Percentiles rank a stretch among this genome's conserved stretches.
phyloP scores from a whole-genome alignment of 129 eudicot species.

The Centaurea solstitialis region DNA sequence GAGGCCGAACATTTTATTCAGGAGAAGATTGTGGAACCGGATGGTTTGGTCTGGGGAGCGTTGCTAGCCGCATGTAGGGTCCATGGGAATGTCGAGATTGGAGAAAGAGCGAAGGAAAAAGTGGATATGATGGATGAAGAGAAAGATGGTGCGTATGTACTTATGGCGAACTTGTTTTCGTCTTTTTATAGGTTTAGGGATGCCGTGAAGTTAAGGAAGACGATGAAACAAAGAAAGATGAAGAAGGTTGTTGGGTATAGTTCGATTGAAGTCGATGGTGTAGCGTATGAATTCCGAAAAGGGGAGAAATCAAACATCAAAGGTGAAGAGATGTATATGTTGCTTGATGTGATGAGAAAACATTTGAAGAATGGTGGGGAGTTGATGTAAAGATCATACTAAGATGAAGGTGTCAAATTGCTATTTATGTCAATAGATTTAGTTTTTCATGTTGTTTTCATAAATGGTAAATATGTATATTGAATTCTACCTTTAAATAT shows the following conservation, averaged over 20 bases:
- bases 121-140: conserved; percentile 35
- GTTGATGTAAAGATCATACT: neutral
- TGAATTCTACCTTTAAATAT: too few relatives aligned
- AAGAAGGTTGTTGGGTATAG: conserved; percentile 52
- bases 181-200: conserved; percentile 37
- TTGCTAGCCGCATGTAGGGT: conserved; percentile 53
- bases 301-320: conserved; percentile 46
- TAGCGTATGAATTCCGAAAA: conserved; percentile 49
- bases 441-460: neutral
- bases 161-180: conserved; percentile 49
- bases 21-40: conserved; percentile 38
- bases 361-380: conserved; percentile 21
- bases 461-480: too few relatives aligned
- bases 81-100: conserved; percentile 42
- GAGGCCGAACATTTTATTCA: conserved; percentile 46
- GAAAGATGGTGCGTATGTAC: conserved; percentile 41
- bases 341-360: conserved; percentile 31
- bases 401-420: neutral
- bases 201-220: conserved; percentile 33
- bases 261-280: conserved; percentile 44
- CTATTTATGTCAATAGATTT: neutral
- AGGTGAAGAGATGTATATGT: conserved; percentile 24
- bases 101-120: conserved; percentile 34
- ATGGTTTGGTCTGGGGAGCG: conserved; percentile 41
- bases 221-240: conserved; percentile 37